Evolutionary conservation across 139 green algal species (phyloP), one percentile per base, ranked within the genome.

Genomic region (Chloropicon primus): DNA sequence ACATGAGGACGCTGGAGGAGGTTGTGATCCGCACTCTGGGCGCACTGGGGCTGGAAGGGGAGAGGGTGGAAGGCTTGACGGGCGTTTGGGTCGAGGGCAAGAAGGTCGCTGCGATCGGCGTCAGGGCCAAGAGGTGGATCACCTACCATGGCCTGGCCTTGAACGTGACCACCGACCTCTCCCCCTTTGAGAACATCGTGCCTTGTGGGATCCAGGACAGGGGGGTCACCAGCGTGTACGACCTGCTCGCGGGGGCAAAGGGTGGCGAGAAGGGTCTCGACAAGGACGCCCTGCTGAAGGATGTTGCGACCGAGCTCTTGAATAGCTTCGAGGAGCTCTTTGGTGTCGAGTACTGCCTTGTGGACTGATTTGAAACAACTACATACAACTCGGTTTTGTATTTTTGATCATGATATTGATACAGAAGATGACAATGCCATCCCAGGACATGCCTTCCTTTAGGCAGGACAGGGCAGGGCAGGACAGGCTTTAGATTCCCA

Each of bases 91-190:
- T 87, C 5, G 79, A 78, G 1, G 83, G 76, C 24, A 1, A 28
- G 21, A 95, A 96, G 82, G 73, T 96, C 53, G 91, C 89, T 1
- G 91, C 91, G 21, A 86, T 94, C 2, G 91, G 91, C 22, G 86
- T 96, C 25, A 74, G 91, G 0, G 91, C 87, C 0, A 77, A 76
- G 10, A 72, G 83, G 22, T 92, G 91, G 91, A 77, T 96, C 1
- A 89, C 89, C 0, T 96, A 92, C 77, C 91, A 96, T 77, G 91
- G 91, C 21, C 25, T 95, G 3, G 91, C 91, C 0, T 62, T 96
- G 0, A 96, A 96, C 77, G 87, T 96, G 0, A 72, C 72, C 27
- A 80, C 76, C 1, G 86, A 94, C 73, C 73, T 96, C 21, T 21
- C 3, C 1, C 82, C 84, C 0, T 96, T 93, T 72, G 1, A 71